Conservation (phyloP, 2,329 filamentous ascomycete species). For the Claviceps sp. region DNA sequence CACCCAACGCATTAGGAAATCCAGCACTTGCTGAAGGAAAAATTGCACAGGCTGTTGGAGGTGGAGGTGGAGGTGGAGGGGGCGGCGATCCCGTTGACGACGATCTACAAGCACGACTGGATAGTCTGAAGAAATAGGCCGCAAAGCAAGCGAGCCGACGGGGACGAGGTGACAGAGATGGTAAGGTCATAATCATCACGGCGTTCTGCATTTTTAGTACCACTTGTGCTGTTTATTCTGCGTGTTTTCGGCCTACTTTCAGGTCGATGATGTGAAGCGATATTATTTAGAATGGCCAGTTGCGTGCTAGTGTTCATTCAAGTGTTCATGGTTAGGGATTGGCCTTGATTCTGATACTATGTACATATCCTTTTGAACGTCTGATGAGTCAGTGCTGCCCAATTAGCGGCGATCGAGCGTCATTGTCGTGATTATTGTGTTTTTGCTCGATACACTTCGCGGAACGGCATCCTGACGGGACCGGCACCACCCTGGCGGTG, state of each 20-base stretch:
- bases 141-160: conserved; percentile 12
- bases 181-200: neutral
- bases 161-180: neutral
- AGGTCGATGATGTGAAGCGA: neutral
- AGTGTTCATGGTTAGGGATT: neutral
- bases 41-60: conserved; percentile 78
- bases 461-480: no score
- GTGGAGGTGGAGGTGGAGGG: conserved; percentile 15
- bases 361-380: no score
- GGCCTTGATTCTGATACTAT: no score
- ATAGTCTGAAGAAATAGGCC: conserved; percentile 56
- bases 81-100: conserved; percentile 58
- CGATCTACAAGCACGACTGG: conserved; percentile 83
- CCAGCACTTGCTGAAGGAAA: conserved; percentile 58
- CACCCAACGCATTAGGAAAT: conserved; percentile 71
- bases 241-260: neutral
- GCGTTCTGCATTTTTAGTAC: neutral
- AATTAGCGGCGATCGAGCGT: no score
- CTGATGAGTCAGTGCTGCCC: no score
- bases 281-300: neutral
- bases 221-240: neutral
- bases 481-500: neutral
- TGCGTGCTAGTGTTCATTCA: neutral
- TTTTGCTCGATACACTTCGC: no score
- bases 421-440: no score